Percentiles rank a stretch among this genome's conserved stretches.
Evolutionary conservation across 1,284 basidiomycete species (phyloP).

Genomic region (Apiotrichum siamense): DNA sequence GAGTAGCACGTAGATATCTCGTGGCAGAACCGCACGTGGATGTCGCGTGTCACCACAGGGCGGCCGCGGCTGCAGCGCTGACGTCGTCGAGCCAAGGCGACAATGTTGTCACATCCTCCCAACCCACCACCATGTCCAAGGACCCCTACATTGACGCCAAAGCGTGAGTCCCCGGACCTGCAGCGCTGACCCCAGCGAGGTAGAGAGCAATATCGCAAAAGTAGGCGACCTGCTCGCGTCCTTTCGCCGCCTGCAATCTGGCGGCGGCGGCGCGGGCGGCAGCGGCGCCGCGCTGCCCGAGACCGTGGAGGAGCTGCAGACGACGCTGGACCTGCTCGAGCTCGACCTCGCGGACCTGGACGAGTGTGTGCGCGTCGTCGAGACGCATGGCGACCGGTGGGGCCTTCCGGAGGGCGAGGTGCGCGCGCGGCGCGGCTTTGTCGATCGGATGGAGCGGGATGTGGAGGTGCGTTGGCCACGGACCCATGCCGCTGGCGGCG

Average conservation of each 20-base stretch:
- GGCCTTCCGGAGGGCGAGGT: conserved; percentile 71
- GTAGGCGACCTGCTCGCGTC: conserved; percentile 26
- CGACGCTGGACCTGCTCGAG: conserved; percentile 66
- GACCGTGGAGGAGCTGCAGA: conserved; percentile 57
- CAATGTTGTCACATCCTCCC: neutral
- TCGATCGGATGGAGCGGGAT: conserved; percentile 63
- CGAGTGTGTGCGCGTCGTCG: conserved; percentile 79
- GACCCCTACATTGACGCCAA: conserved; percentile 45
- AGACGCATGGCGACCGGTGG: conserved; percentile 72
- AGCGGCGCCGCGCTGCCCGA: conserved; percentile 11
- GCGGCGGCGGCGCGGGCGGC: conserved; percentile 3
- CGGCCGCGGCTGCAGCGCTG: too few relatives aligned
- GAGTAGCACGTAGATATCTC: too few relatives aligned
- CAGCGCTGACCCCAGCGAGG: conserved; percentile 24
- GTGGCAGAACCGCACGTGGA: too few relatives aligned
- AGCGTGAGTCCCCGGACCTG: conserved; percentile 17
- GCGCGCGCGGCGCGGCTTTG: conserved; percentile 63
- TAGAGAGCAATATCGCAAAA: conserved; percentile 33
- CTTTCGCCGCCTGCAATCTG: conserved; percentile 20
- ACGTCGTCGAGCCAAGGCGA: neutral
- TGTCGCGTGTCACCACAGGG: too few relatives aligned
- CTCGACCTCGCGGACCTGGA: conserved; percentile 81
- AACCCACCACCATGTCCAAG: conserved; percentile 26
- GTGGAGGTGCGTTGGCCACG: conserved; percentile 60
- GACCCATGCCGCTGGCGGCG: too few relatives aligned